phyloP scores from a whole-genome alignment of 2,329 filamentous ascomycete genomes.

The Alternaria triticina region DNA sequence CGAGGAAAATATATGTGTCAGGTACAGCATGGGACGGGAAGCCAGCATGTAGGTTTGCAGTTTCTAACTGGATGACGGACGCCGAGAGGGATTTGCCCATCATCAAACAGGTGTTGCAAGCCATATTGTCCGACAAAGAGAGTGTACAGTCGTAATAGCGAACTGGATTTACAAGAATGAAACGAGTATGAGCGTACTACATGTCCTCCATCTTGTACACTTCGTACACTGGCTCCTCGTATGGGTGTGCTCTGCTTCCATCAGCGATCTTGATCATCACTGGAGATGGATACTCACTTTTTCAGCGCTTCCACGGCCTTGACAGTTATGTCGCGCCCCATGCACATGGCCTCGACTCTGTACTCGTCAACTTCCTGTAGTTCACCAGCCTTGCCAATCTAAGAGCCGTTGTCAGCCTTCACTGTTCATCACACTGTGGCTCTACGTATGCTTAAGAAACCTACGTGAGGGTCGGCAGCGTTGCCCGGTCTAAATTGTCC shows the following conservation, averaged over 20 bases:
- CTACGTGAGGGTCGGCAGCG: conserved; percentile 63
- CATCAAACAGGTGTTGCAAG: conserved; percentile 68
- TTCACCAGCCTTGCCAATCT: conserved; percentile 63
- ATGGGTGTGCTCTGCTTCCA: conserved; percentile 50
- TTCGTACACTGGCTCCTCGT: conserved; percentile 55
- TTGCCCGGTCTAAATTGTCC: conserved; percentile 71
- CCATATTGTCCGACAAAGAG: conserved; percentile 21
- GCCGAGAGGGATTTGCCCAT: conserved; percentile 69
- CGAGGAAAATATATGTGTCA: conserved; percentile 79
- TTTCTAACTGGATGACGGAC: conserved; percentile 84
- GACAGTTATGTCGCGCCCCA: conserved; percentile 63
- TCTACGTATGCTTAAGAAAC: not conserved
- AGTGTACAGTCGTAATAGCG: not conserved
- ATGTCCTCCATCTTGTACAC: conserved; percentile 56
- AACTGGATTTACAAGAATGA: no score
- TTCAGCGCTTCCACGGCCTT: conserved; percentile 70
- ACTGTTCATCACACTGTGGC: not conserved
- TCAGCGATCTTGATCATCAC: not conserved
- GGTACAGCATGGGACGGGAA: conserved; percentile 78
- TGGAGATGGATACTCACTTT: conserved; percentile 44
- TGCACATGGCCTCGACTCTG: conserved; percentile 67
- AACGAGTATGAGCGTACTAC: conserved; percentile 20
- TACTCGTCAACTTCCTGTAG: conserved; percentile 67
- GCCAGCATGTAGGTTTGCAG: conserved; percentile 80
- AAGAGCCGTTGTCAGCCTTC: not conserved